Evolutionary conservation across 805 yeast species (phyloP).

Genomic region (Starmerella bombicola): DNA sequence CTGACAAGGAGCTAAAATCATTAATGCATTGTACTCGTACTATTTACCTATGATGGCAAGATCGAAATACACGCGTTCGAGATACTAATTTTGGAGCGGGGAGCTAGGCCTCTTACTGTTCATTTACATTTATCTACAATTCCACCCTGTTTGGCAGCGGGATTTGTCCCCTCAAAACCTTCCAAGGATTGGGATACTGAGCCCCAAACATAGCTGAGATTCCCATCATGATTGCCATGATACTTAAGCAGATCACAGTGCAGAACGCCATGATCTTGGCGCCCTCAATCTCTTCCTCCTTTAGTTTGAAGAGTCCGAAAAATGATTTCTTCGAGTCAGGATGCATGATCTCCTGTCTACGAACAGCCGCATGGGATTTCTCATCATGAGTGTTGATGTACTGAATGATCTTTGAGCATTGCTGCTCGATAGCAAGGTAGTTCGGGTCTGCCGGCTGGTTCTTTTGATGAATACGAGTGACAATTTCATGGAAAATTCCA

Average conservation of each 20-base stretch:
- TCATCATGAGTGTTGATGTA: constrained; percentile 45
- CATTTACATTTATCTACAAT: too few species aligned
- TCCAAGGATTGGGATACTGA: constrained; percentile 11
- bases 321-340: background rate
- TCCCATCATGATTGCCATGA: constrained; percentile 18
- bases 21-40: too few species aligned
- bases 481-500: constrained; percentile 60
- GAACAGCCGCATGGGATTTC: constrained; percentile 13
- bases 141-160: background rate
- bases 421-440: constrained; percentile 68
- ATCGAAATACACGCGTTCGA: too few species aligned
- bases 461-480: constrained; percentile 64
- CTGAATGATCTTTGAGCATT: constrained; percentile 81
- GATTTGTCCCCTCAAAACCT: constrained; percentile 8
- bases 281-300: constrained; percentile 14
- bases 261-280: constrained; percentile 14
- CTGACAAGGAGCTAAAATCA: too few species aligned
- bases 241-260: constrained; percentile 2
- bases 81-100: too few species aligned
- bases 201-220: constrained; percentile 19
- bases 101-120: too few species aligned
- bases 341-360: constrained; percentile 3
- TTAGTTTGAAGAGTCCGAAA: constrained; percentile 1
- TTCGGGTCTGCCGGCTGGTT: constrained; percentile 74
- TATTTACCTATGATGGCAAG: too few species aligned